Evolutionary conservation across 1,284 basidiomycete genomes (phyloP).

Genomic region (Naganishia albida): DNA sequence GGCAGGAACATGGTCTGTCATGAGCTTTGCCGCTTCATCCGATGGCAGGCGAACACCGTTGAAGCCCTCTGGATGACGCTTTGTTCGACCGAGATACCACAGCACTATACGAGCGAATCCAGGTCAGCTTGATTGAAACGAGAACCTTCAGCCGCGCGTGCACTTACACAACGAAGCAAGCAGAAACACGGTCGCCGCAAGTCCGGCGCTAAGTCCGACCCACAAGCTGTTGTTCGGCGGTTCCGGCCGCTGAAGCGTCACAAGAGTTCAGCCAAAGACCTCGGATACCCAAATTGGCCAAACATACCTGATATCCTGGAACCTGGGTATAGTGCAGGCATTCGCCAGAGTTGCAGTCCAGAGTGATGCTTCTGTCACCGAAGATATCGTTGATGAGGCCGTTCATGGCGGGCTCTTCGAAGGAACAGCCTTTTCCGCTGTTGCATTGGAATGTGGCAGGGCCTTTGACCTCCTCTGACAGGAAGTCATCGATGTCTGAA

Average conservation of each 20-base stretch:
- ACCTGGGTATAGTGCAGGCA: slow-evolving; percentile 92
- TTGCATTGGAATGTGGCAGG: slow-evolving; percentile 85
- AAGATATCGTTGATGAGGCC: slow-evolving; percentile 89
- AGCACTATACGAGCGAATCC: slow-evolving; percentile 62
- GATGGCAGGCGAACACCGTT: slow-evolving; percentile 77
- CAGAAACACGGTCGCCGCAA: slow-evolving; percentile 65
- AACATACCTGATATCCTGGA: slow-evolving; percentile 77
- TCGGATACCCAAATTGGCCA: neutral
- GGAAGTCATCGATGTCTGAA: slow-evolving; percentile 89
- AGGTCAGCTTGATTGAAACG: slow-evolving; percentile 51
- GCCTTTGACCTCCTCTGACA: slow-evolving; percentile 84
- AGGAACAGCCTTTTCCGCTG: slow-evolving; percentile 71
- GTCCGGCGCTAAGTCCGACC: slow-evolving; percentile 79
- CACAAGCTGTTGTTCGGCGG: slow-evolving; percentile 77
- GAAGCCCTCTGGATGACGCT: slow-evolving; percentile 63
- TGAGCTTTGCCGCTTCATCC: slow-evolving; percentile 77
- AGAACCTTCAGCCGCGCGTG: slow-evolving; percentile 56
- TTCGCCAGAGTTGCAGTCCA: slow-evolving; percentile 85
- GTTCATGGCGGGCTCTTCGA: slow-evolving; percentile 97
- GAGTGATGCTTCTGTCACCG: slow-evolving; percentile 84
- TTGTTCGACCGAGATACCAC: slow-evolving; percentile 82
- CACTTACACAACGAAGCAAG: slow-evolving; percentile 53
- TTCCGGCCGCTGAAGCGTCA: slow-evolving; percentile 62
- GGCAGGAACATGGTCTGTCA: slow-evolving; percentile 91
- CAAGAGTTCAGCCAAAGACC: neutral